Evolutionary conservation across 257 asterid species (phyloP), one percentile per base, ranked within the genome.

Genomic region (Gardenia jasminoides): DNA sequence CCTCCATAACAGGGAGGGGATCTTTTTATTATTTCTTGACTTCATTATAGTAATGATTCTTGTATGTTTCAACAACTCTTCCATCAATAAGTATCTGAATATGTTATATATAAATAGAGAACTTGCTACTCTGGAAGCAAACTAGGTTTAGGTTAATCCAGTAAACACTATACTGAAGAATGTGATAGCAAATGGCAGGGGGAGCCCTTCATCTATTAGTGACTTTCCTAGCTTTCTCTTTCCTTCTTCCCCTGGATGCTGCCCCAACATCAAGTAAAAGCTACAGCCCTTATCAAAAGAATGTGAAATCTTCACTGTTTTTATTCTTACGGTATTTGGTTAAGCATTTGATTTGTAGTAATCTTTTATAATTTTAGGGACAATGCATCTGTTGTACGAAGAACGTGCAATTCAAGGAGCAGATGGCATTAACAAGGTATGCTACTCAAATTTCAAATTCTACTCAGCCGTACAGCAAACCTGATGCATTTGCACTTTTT

Each of bases 191-290:
- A 46, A 81, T 81, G 87, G 83, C 79, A 30, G 64, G 62, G 69
- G 69, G 59, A 59, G 74, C 71, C 67, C 78, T 72, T 67, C 80
- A 22, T 70, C 66, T 47, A 26, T 70, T 84, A 31, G 50, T 76
- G 26, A 73, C 69, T 50, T 72, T 85, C 36, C 73, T 79, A 7
- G 65, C 70, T 74, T 31, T 78, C 66, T 77, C 80, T 30, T 62
- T 41, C 31, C 41, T 82, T 30, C 58, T 74, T 48, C 73, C 86
- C 26, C 54, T 70, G 62, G 52, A 70, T 62, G 67, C 69, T 68
- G 61, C 69, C 46, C 79, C 84, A 47, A n/a, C 58, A 61, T 82
- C 83, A 47, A 76, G 83, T 76, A 84, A 70, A 68, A 50, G 10
- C 31, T 24, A 12, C 22, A 50, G 20, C 2, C 61, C 26, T 16